phyloP scores from a whole-genome alignment of 805 yeast genomes.

The Cyberlindnera amylophila region DNA sequence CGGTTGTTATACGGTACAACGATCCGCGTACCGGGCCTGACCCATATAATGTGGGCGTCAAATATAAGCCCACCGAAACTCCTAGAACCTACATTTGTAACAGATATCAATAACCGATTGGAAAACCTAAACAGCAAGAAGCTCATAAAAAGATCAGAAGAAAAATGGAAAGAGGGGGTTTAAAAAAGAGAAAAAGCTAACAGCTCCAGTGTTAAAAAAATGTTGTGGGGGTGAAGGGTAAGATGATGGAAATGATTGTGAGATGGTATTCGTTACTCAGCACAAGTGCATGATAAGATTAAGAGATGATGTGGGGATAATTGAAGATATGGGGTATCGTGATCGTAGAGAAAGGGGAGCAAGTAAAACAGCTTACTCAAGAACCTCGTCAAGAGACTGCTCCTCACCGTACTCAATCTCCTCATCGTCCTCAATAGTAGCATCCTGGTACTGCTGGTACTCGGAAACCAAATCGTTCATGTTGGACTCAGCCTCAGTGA shows the following conservation, averaged over 20 bases:
- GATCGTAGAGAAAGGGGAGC: conserved; percentile 1
- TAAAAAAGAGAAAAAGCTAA: conserved; percentile 2
- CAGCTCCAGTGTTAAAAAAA: neutral
- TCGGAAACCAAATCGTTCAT: conserved; percentile 96
- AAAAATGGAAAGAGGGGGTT: conserved; percentile 1
- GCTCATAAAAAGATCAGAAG: conserved; percentile 1
- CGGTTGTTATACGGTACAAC: too few species aligned
- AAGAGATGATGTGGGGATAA: neutral
- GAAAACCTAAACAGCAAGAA: conserved; percentile 10
- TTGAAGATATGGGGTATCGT: conserved; percentile 6
- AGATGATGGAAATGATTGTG: too few species aligned
- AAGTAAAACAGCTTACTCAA: conserved; percentile 18
- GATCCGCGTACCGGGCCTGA: too few species aligned
- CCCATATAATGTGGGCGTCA: too few species aligned
- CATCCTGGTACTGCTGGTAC: conserved; percentile 94
- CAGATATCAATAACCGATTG: conserved; percentile 6
- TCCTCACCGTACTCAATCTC: conserved; percentile 31
- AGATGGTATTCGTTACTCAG: too few species aligned
- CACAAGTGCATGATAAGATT: too few species aligned
- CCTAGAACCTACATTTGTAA: too few species aligned
- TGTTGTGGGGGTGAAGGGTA: neutral
- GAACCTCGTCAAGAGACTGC: conserved; percentile 30
- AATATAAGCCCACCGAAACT: too few species aligned
- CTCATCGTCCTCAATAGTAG: conserved; percentile 77
- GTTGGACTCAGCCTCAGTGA: conserved; percentile 97